Evolutionary conservation across 306 rosid species (phyloP).

Genomic region (Pterocarpus santalinus): DNA sequence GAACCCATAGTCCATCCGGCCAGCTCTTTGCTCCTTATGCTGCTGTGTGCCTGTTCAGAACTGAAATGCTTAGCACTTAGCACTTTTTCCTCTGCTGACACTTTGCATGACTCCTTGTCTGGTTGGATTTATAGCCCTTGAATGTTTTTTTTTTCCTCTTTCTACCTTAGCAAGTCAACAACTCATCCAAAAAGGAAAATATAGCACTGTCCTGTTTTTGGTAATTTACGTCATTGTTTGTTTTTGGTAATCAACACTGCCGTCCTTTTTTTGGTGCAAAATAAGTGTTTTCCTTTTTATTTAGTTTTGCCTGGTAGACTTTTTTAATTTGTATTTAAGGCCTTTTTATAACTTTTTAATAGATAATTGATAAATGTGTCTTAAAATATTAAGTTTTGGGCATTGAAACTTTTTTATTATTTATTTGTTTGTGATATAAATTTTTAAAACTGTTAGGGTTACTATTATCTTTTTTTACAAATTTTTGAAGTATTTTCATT

Average conservation of each 20-base stretch:
- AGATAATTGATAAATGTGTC: conserved; percentile 5
- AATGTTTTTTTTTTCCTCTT: not conserved
- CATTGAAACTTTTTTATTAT: not conserved
- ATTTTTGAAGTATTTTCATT: not conserved
- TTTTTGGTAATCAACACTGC: not conserved
- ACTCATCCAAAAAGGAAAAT: not conserved
- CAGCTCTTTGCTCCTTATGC: not conserved
- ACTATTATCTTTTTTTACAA: not conserved
- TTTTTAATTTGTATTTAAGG: too few relatives aligned
- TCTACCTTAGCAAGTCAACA: not conserved
- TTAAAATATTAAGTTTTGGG: not conserved
- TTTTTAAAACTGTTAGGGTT: not conserved
- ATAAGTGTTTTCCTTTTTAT: not conserved
- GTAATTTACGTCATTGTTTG: not conserved
- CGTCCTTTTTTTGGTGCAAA: not conserved
- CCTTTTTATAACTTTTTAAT: not conserved
- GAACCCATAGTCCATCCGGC: not conserved
- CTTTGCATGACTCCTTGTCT: not conserved
- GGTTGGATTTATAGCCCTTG: not conserved
- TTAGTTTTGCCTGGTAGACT: too few relatives aligned
- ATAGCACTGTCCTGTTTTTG: not conserved
- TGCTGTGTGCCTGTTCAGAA: conserved; percentile 6
- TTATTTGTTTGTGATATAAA: not conserved
- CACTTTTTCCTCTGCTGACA: not conserved
- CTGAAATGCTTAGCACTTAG: not conserved